Conservation (phyloP, 352 stramenopile genomes). For the Phytophthora quininea region DNA sequence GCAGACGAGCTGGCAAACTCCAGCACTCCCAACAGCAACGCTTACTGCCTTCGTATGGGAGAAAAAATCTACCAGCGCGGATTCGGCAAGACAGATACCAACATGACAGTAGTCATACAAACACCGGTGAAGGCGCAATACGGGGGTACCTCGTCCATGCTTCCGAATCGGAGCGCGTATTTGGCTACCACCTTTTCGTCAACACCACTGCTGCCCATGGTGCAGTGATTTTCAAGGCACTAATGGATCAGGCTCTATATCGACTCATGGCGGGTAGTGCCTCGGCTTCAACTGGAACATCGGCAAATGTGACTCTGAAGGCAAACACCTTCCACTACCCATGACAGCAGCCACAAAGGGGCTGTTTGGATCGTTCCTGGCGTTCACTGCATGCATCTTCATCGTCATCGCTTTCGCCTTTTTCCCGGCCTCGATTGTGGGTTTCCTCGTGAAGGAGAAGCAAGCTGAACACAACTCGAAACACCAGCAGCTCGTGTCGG, state of each 20-base stretch:
- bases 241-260: constrained; percentile 60
- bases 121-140: constrained; percentile 40
- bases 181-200: constrained; percentile 59
- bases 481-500: constrained; percentile 95
- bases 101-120: constrained; percentile 79
- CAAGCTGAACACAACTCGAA: constrained; percentile 93
- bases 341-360: constrained; percentile 47
- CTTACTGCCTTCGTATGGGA: constrained; percentile 43
- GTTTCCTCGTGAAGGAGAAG: constrained; percentile 95
- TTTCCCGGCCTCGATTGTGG: constrained; percentile 90
- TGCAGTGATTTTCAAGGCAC: constrained; percentile 56
- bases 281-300: neutral
- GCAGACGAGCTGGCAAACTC: constrained; percentile 23
- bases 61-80: constrained; percentile 41
- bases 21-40: constrained; percentile 32
- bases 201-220: constrained; percentile 57
- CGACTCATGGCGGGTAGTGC: constrained; percentile 63
- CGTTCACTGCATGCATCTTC: constrained; percentile 82
- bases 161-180: constrained; percentile 31
- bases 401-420: constrained; percentile 92
- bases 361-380: constrained; percentile 55
- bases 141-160: constrained; percentile 44
- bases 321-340: constrained; percentile 57
- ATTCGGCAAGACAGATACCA: constrained; percentile 47
- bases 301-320: constrained; percentile 39